Conservation (phyloP, 495 filamentous ascomycete species). For the Baudoinia panamericana region DNA sequence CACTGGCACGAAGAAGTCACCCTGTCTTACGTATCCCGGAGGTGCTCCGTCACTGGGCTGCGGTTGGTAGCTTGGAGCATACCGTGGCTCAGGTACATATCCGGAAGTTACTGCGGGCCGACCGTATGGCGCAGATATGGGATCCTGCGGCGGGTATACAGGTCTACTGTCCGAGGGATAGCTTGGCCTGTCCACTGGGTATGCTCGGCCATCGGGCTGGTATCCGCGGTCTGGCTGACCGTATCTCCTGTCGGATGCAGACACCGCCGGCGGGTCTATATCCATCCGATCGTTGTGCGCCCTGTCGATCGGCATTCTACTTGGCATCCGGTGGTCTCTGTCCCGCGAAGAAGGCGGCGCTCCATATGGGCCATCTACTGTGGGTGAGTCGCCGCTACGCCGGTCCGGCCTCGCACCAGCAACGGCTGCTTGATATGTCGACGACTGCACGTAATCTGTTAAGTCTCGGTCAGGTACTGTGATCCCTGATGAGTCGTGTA, state of each 20-base stretch:
- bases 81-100: constrained; percentile 12
- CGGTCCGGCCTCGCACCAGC: not conserved
- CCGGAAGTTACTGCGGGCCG: constrained; percentile 4
- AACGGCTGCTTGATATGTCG: constrained; percentile 6
- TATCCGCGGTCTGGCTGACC: constrained; percentile 6
- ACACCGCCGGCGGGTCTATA: constrained; percentile 9
- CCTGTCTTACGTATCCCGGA: constrained; percentile 16
- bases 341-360: not conserved
- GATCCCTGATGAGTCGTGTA: constrained; percentile 9
- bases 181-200: not conserved
- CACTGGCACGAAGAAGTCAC: constrained; percentile 13
- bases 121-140: constrained; percentile 10
- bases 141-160: constrained; percentile 7
- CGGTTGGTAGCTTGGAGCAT: constrained; percentile 8
- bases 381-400: constrained; percentile 15
- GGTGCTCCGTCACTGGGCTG: constrained; percentile 11
- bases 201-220: constrained; percentile 3
- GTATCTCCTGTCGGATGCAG: constrained; percentile 12
- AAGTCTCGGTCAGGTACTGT: constrained; percentile 18
- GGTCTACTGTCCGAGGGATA: constrained; percentile 8
- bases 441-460: constrained; percentile 13
- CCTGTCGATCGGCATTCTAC: not conserved
- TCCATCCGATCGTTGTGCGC: constrained; percentile 14
- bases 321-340: not conserved
- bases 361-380: constrained; percentile 6